These are phyloP conservation scores for Clavulina sp. DNA, from an alignment of 768 basidiomycete genomes.

Conservation along the genomic window DNA sequence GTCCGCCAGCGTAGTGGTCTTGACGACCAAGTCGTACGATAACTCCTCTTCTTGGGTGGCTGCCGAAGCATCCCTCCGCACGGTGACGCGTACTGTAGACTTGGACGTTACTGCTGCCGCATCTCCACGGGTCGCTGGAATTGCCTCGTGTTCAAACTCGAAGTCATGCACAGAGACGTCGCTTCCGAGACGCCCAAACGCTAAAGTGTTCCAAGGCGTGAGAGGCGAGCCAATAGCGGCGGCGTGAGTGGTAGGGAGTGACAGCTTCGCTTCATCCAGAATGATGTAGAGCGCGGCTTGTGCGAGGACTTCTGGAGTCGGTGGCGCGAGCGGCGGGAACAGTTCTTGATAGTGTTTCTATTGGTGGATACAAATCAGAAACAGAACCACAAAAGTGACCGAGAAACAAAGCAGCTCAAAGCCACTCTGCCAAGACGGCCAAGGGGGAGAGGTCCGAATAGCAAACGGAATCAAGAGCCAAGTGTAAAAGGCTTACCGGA, in stretches of 20 bases:
- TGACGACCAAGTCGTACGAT: constrained; percentile 32
- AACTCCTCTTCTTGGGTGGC: no score
- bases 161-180: constrained; percentile 46
- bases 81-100: constrained; percentile 23
- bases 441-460: background rate
- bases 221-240: constrained; percentile 14
- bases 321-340: constrained; percentile 48
- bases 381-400: background rate
- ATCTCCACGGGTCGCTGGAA: constrained; percentile 17
- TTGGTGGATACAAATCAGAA: no score
- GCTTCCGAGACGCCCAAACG: constrained; percentile 63
- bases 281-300: constrained; percentile 64
- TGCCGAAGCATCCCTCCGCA: background rate
- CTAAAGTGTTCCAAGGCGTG: constrained; percentile 54
- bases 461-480: background rate
- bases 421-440: no score
- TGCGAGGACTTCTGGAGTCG: constrained; percentile 47
- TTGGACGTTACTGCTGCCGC: constrained; percentile 22
- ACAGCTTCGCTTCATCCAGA: constrained; percentile 36
- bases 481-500: constrained; percentile 28
- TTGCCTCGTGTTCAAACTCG: constrained; percentile 32
- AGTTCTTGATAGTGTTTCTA: constrained; percentile 76
- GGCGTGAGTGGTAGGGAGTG: constrained; percentile 13
- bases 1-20: constrained; percentile 22
- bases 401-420: background rate